Conservation (phyloP, 371 early-diverging fungal species). For the Haplosporangium sp. region DNA sequence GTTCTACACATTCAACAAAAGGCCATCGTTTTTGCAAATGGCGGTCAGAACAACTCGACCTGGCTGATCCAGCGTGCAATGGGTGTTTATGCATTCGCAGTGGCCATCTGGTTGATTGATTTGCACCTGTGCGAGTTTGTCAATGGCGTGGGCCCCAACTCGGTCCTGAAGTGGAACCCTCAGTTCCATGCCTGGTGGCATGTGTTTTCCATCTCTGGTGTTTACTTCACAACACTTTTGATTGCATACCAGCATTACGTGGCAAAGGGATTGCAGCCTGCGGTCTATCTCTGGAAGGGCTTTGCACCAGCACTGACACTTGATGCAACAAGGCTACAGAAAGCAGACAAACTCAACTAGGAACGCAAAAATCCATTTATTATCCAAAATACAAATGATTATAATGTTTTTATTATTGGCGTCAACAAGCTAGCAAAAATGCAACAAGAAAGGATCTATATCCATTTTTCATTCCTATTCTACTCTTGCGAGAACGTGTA, state of each 20-base stretch:
- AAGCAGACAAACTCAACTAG: slow-evolving; percentile 19
- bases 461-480: neutral
- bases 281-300: slow-evolving; percentile 44
- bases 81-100: slow-evolving; percentile 38
- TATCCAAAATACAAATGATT: neutral
- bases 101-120: slow-evolving; percentile 48
- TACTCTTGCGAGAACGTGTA: slow-evolving; percentile 17
- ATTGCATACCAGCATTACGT: slow-evolving; percentile 48
- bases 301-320: slow-evolving; percentile 39
- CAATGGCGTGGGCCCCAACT: slow-evolving; percentile 47
- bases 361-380: neutral
- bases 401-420: neutral
- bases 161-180: slow-evolving; percentile 48
- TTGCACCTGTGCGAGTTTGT: slow-evolving; percentile 48
- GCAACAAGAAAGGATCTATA: neutral
- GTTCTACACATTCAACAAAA: slow-evolving; percentile 31
- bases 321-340: slow-evolving; percentile 1
- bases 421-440: neutral
- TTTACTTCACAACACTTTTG: slow-evolving; percentile 44
- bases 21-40: slow-evolving; percentile 1
- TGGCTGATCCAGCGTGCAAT: slow-evolving; percentile 47
- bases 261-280: slow-evolving; percentile 30
- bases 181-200: slow-evolving; percentile 52
- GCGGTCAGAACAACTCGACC: slow-evolving; percentile 13
- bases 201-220: slow-evolving; percentile 40